Evolutionary conservation across 2,329 filamentous ascomycete genomes (phyloP).

Genomic region (Ceratocystis papillata): DNA sequence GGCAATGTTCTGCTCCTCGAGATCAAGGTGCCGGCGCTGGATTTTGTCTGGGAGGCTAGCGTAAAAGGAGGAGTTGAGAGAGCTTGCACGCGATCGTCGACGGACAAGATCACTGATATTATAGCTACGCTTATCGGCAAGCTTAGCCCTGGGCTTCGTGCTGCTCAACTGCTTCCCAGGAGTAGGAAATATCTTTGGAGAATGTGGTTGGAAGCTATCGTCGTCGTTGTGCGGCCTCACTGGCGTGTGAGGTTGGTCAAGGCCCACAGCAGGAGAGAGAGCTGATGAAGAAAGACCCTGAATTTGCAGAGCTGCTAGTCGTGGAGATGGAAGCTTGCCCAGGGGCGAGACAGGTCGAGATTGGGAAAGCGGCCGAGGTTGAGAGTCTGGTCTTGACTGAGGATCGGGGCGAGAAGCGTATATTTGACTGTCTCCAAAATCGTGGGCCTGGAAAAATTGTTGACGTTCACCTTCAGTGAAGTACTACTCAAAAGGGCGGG

Average conservation of each 20-base stretch:
- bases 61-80: slow-evolving; percentile 56
- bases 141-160: neutral
- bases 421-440: slow-evolving; percentile 16
- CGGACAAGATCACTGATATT: slow-evolving; percentile 29
- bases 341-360: slow-evolving; percentile 17
- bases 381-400: neutral
- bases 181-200: slow-evolving; percentile 25
- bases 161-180: slow-evolving; percentile 14
- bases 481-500: slow-evolving; percentile 18
- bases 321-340: slow-evolving; percentile 22
- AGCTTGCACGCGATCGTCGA: slow-evolving; percentile 34
- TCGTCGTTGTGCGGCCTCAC: neutral
- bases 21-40: slow-evolving; percentile 57
- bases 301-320: slow-evolving; percentile 20
- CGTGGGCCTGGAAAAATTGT: slow-evolving; percentile 22
- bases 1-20: slow-evolving; percentile 51
- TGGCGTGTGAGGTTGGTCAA: slow-evolving; percentile 5
- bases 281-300: slow-evolving; percentile 21
- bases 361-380: slow-evolving; percentile 3
- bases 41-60: slow-evolving; percentile 61
- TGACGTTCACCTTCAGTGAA: slow-evolving; percentile 23
- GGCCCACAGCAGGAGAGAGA: neutral
- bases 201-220: slow-evolving; percentile 15
- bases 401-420: slow-evolving; percentile 15
- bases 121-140: slow-evolving; percentile 25